Base-by-base conservation (phyloP, 371 early-diverging fungal species). In the Lichtheimia hyalospora region DNA sequence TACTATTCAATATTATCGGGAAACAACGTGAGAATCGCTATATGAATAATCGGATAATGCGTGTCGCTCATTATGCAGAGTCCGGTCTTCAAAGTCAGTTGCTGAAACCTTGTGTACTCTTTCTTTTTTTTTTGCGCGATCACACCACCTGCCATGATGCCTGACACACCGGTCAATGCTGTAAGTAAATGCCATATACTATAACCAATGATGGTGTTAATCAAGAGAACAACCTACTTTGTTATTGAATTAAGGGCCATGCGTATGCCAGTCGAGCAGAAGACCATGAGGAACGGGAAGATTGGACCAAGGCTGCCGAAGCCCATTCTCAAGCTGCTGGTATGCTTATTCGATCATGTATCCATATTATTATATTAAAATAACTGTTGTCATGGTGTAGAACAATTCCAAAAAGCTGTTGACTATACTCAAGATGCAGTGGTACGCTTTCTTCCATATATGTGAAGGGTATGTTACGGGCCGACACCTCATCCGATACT, bases 291-390 rank as follows among this genome's bases (percentile, higher is more conserved):
- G 83, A 83, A 51, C 66, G 66, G 13, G 83, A 81, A 58, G 55
- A 66, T 25, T 83, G 79, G 81, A 46, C 53, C 13, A 67, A 77
- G 62, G 83, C 83, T 28, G 68, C 70, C 23, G 73, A 79, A 23
- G 68, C 78, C 7, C 83, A 83, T 67, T 46, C 58, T n/a, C 62
- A 71, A 44, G 83, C 81, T 39, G 83, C 83, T 48, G 70, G 77
- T 77, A 63, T 54, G 58, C 16, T 16, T n/a, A 5, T 8, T 39
- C n/a, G 5, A 23, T 23, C 4, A 12, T 46, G 39, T 23, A 3
- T 15, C 5, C 18, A 58, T 46, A 20, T 46, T 20, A n/a, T 12
- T 14, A 50, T 43, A 18, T 49, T 25, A 18, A 58, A 5, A 16
- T 14, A 54, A 55, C 25, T 34, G 34, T 34, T 58, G 51, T 13